Evolutionary conservation across 78 protist species (phyloP).

Genomic region (Protostelium mycophagum): DNA sequence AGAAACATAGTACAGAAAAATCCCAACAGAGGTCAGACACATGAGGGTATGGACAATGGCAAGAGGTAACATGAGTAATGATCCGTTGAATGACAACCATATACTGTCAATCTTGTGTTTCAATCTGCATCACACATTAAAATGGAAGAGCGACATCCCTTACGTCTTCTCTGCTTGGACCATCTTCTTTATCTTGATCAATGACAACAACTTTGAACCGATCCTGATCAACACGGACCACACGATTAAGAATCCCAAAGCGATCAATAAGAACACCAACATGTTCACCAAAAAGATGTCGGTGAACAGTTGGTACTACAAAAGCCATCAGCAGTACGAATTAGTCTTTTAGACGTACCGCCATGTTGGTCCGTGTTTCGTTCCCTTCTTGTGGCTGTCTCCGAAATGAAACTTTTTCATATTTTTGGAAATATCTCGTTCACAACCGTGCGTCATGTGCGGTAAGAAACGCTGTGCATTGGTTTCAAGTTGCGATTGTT

Average conservation of each 20-base stretch:
- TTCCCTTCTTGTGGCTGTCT: too few species aligned
- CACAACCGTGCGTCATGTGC: too few species aligned
- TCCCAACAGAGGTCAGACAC: neutral
- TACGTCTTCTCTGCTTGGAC: neutral
- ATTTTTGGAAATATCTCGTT: too few species aligned
- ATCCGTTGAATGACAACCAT: neutral
- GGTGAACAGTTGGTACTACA: too few species aligned
- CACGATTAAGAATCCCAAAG: neutral
- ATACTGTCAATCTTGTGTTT: neutral
- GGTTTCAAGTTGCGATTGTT: too few species aligned
- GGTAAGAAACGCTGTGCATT: too few species aligned
- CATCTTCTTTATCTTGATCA: neutral
- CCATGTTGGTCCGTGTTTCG: too few species aligned
- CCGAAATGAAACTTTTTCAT: too few species aligned
- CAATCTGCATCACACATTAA: too few species aligned
- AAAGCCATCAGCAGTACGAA: too few species aligned
- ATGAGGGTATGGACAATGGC: neutral
- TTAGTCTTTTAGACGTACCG: too few species aligned
- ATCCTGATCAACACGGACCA: neutral
- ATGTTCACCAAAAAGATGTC: neutral
- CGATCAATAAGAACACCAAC: neutral
- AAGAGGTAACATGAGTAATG: neutral
- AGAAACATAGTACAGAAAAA: neutral
- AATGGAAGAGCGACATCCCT: neutral
- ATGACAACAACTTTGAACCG: neutral